Base-by-base conservation (phyloP, 768 basidiomycete species). In the Mycena leptocephala region DNA sequence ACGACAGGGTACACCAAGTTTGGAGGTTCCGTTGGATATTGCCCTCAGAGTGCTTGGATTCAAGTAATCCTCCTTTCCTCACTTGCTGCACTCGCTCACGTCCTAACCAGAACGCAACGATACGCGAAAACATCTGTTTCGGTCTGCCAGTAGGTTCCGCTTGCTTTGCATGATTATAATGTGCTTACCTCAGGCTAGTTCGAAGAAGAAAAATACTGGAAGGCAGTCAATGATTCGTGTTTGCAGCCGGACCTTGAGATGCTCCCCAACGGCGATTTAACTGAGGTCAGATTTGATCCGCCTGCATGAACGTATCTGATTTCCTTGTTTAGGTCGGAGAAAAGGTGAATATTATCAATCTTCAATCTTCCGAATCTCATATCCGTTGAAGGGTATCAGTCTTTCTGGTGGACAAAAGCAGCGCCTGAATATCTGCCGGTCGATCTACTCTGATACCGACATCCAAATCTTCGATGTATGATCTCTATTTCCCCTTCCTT, bases 1-100 rank as follows among this genome's bases (percentile, higher is more conserved):
- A 93, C 91, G 0, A 82, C 85, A 16, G 96, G 96, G 3, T 89
- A 85, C 11, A 90, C 95, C 46, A 88, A 86, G 37, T 95, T 97
- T 80, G 94, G 95, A 71, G 95, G 94, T 0, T 90, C 91, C 13
- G 90, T 96, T 13, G 93, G 92, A 0, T 96, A 97, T 83, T 97
- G 95, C 79, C 92, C 94, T 20, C 97, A 99, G 81, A 93, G 89
- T 55, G 94, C 97, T 14, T 98, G 97, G 96, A 97, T 99, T 72
- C 95, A 97, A 84, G 93, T 90, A 72, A 76, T 74, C 72, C 33
- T 20, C 3, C 24, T 37, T 72, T 63, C 11, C 56, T 26, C 37
- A 68, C 72, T 24, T 79, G 28, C 41, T 24, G 16, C 30, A 26
- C 16, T 64, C 76, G 9, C 53, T 59, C 37, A 26, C 16, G 39